Evolutionary conservation across 2,329 filamentous ascomycete genomes (phyloP).

Genomic region (Cercospora janseana): DNA sequence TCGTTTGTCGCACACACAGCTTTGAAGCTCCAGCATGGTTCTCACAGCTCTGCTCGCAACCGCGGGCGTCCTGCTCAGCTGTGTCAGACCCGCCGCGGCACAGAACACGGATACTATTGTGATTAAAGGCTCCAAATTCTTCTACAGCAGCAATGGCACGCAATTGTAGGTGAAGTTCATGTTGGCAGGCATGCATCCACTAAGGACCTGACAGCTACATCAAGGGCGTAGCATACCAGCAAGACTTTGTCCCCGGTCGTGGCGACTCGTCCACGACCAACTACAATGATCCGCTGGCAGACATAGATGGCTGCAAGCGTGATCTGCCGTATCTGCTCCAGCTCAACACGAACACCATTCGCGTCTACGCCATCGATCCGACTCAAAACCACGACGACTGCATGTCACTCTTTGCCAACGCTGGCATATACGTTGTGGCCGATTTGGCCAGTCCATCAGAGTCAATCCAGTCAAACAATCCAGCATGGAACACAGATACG

Average conservation of each 20-base stretch:
- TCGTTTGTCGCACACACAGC: not conserved
- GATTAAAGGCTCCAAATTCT: slow-evolving; percentile 83
- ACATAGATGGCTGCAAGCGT: slow-evolving; percentile 68
- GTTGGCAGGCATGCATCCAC: too few relatives aligned
- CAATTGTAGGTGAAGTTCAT: slow-evolving; percentile 62
- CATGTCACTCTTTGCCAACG: slow-evolving; percentile 77
- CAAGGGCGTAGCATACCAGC: slow-evolving; percentile 91
- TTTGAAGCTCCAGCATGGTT: not conserved
- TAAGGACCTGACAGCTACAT: slow-evolving; percentile 60
- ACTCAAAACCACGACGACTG: slow-evolving; percentile 73
- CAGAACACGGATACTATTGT: slow-evolving; percentile 63
- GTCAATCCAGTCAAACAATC: slow-evolving; percentile 80
- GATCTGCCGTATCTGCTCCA: slow-evolving; percentile 78
- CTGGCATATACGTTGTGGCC: slow-evolving; percentile 91
- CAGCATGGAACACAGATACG: slow-evolving; percentile 74
- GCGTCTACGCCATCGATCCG: slow-evolving; percentile 89
- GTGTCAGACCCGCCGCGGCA: slow-evolving; percentile 36
- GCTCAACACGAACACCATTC: slow-evolving; percentile 86
- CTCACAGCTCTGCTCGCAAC: not conserved
- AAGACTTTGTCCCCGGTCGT: slow-evolving; percentile 58
- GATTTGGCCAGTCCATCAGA: slow-evolving; percentile 75
- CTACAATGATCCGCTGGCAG: slow-evolving; percentile 81
- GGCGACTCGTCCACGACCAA: slow-evolving; percentile 41
- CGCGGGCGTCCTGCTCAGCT: slow-evolving; percentile 5
- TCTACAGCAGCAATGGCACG: slow-evolving; percentile 75